Conservation (phyloP, 208 protist genomes). For the Acanthamoeba divionensis region DNA sequence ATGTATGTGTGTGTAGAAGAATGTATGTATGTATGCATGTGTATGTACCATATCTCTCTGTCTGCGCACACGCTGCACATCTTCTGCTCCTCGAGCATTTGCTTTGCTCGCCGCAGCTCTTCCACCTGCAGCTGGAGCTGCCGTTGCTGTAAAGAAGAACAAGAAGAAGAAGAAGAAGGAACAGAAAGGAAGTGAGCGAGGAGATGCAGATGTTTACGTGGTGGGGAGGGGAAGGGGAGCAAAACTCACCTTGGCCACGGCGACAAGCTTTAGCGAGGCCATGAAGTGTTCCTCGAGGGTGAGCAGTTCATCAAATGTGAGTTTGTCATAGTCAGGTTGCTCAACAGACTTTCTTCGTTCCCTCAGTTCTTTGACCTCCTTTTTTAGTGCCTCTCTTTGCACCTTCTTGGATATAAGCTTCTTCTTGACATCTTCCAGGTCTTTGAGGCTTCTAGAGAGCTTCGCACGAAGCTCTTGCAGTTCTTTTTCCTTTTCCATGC, state of each 20-base stretch:
- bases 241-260: not conserved
- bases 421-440: slow-evolving; percentile 4
- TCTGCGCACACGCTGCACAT: slow-evolving; percentile 18
- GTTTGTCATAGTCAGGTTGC: not conserved
- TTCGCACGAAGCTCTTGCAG: not conserved
- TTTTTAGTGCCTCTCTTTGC: too few relatives aligned
- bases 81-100: slow-evolving; percentile 38
- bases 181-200: not conserved
- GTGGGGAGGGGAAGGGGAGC: not conserved
- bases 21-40: too few relatives aligned
- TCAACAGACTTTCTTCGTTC: not conserved
- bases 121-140: slow-evolving; percentile 26
- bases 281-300: not conserved
- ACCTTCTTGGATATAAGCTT: not conserved
- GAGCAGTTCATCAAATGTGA: not conserved
- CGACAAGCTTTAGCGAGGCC: not conserved
- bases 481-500: not conserved
- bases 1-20: not conserved
- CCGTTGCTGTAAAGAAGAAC: not conserved
- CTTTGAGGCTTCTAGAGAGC: not conserved
- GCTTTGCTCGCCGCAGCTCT: slow-evolving; percentile 38
- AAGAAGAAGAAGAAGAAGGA: not conserved
- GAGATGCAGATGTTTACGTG: not conserved
- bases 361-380: not conserved
- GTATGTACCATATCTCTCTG: slow-evolving; percentile 5